phyloP scores from a whole-genome alignment of 192 early-diverging fungal species.

The Umbelopsis ramanniana region DNA sequence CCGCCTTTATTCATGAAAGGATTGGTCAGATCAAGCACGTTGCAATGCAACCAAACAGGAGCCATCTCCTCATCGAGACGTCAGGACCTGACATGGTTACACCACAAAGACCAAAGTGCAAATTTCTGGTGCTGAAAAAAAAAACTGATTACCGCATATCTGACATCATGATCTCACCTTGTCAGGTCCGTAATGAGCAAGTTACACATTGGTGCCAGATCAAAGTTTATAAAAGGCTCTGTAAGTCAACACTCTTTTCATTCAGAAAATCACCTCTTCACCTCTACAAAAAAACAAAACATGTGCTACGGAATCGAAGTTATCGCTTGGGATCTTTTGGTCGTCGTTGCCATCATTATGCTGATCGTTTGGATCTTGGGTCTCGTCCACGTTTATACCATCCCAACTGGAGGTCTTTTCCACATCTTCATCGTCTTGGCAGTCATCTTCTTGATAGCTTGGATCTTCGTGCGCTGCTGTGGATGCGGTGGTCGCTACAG shows the following conservation, averaged over 20 bases:
- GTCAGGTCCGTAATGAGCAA: neutral
- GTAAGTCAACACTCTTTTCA: neutral
- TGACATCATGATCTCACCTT: conserved; percentile 7
- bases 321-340: conserved; percentile 40
- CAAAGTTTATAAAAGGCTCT: conserved; percentile 2
- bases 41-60: neutral
- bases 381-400: conserved; percentile 26
- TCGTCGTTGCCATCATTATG: conserved; percentile 40
- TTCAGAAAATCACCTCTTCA: neutral
- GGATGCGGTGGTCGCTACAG: conserved; percentile 20
- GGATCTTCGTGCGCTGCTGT: conserved; percentile 29
- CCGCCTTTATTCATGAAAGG: neutral
- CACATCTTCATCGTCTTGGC: conserved; percentile 33
- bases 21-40: neutral
- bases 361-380: conserved; percentile 38
- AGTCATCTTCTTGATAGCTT: conserved; percentile 23
- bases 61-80: neutral
- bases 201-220: conserved; percentile 8
- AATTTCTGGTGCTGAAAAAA: too few species aligned
- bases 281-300: neutral
- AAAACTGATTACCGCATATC: neutral
- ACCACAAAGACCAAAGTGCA: neutral
- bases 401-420: conserved; percentile 27
- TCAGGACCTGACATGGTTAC: conserved; percentile 19
- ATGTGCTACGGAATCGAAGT: conserved; percentile 43